phyloP scores from a whole-genome alignment of 441 rosid species.

The Flueggea neowawraea region DNA sequence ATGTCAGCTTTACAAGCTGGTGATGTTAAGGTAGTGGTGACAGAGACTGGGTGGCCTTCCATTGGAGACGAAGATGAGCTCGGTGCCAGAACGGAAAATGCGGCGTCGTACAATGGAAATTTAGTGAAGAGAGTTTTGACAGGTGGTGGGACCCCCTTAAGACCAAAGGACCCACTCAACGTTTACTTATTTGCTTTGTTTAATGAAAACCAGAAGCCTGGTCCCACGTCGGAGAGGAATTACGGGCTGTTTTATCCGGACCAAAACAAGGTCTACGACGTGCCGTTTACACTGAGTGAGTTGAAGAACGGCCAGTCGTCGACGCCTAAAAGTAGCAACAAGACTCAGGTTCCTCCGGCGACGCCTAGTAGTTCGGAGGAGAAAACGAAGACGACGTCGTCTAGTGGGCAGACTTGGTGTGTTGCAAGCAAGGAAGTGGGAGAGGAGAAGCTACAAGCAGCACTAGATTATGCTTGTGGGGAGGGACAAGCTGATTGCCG shows the following conservation, averaged over 20 bases:
- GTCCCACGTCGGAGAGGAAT: slow-evolving; percentile 79
- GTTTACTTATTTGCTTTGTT: slow-evolving; percentile 84
- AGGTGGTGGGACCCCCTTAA: slow-evolving; percentile 80
- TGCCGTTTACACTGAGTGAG: slow-evolving; percentile 47
- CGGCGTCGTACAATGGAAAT: slow-evolving; percentile 86
- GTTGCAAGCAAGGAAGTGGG: slow-evolving; percentile 66
- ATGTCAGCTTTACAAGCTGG: slow-evolving; percentile 60
- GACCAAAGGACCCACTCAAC: slow-evolving; percentile 65
- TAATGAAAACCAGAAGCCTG: slow-evolving; percentile 73
- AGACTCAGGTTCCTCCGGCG: slow-evolving; percentile 35
- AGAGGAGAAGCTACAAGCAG: slow-evolving; percentile 57
- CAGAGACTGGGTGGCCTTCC: slow-evolving; percentile 95
- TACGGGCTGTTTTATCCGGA: slow-evolving; percentile 83
- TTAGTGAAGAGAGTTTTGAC: slow-evolving; percentile 64
- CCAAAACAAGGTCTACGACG: slow-evolving; percentile 60
- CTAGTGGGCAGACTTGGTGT: slow-evolving; percentile 71
- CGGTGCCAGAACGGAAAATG: slow-evolving; percentile 66
- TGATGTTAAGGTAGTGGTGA: slow-evolving; percentile 58
- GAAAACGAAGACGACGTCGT: slow-evolving; percentile 13
- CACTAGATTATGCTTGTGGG: slow-evolving; percentile 79
- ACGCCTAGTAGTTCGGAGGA: slow-evolving; percentile 7
- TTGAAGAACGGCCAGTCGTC: background rate
- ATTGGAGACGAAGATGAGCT: slow-evolving; percentile 67
- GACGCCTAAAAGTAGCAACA: slow-evolving; percentile 27
- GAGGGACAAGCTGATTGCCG: slow-evolving; percentile 86